Conservation (phyloP, 2,329 filamentous ascomycete species). For the Aspergillus sp. region DNA sequence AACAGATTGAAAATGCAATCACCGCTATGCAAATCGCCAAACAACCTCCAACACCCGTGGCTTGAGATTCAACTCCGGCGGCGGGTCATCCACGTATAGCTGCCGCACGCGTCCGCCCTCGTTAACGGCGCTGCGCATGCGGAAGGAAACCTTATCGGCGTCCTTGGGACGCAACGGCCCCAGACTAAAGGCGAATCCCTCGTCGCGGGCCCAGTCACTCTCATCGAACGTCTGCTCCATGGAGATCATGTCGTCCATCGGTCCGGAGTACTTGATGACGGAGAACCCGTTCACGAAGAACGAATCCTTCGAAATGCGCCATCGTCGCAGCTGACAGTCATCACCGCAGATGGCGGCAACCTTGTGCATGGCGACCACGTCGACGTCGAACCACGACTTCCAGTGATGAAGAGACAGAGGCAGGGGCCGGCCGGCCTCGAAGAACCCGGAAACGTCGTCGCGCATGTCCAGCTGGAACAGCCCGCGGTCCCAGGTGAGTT, state of each 20-base stretch:
- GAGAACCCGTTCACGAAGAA: constrained; percentile 62
- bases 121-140: not conserved
- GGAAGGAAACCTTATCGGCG: not conserved
- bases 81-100: not conserved
- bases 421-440: constrained; percentile 54
- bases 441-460: constrained; percentile 59
- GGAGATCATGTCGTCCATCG: constrained; percentile 44
- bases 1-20: not conserved
- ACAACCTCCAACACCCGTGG: constrained; percentile 1
- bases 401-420: constrained; percentile 63
- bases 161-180: constrained; percentile 28
- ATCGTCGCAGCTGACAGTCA: constrained; percentile 37
- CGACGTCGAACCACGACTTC: constrained; percentile 58
- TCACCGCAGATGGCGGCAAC: constrained; percentile 55
- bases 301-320: constrained; percentile 39
- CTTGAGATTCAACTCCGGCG: not conserved
- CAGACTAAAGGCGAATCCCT: constrained; percentile 53
- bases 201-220: constrained; percentile 41
- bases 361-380: constrained; percentile 52
- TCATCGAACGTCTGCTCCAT: constrained; percentile 57
- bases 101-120: not conserved
- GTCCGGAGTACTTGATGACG: constrained; percentile 51
- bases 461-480: constrained; percentile 60
- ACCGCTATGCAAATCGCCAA: not conserved
- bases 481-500: constrained; percentile 54